These are phyloP conservation scores for Fusarium xylarioides DNA, from an alignment of 2,329 filamentous ascomycete species.

Conservation along the genomic window DNA sequence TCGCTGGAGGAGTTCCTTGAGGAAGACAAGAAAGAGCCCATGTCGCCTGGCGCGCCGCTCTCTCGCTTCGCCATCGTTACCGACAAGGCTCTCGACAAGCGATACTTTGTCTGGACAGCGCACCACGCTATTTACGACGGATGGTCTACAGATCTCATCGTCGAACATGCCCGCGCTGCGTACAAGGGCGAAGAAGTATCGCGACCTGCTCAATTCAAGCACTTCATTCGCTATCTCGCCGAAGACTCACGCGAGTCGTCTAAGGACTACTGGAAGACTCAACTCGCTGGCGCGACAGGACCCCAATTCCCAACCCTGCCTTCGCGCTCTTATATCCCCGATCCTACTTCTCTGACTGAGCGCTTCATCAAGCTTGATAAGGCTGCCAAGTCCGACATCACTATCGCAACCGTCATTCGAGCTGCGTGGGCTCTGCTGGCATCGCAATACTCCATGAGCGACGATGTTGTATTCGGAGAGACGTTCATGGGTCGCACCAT, in stretches of 20 bases:
- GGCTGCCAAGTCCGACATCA: conserved; percentile 31
- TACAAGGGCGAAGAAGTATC: conserved; percentile 31
- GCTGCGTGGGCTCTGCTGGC: conserved; percentile 44
- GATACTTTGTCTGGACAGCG: conserved; percentile 45
- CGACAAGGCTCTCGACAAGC: conserved; percentile 40
- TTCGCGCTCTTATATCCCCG: conserved; percentile 38
- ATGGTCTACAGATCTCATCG: conserved; percentile 41
- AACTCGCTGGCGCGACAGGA: conserved; percentile 37
- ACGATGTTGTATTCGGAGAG: conserved; percentile 44
- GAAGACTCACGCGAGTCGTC: conserved; percentile 33
- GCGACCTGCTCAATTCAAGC: conserved; percentile 40
- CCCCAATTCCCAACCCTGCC: conserved; percentile 40
- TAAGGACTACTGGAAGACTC: conserved; percentile 37
- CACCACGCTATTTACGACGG: conserved; percentile 48
- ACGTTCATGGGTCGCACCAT: conserved; percentile 44
- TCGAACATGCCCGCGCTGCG: conserved; percentile 36
- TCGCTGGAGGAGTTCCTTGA: conserved; percentile 52
- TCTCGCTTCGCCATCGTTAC: conserved; percentile 54
- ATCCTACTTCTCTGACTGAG: conserved; percentile 31
- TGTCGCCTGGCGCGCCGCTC: conserved; percentile 54
- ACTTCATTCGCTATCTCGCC: conserved; percentile 36
- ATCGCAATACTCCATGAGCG: conserved; percentile 42
- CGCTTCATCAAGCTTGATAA: conserved; percentile 34
- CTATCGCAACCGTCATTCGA: conserved; percentile 39
- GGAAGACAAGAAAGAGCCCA: conserved; percentile 50